Base-by-base conservation (phyloP, 768 basidiomycete species). In the Pisolithus marmoratus region DNA sequence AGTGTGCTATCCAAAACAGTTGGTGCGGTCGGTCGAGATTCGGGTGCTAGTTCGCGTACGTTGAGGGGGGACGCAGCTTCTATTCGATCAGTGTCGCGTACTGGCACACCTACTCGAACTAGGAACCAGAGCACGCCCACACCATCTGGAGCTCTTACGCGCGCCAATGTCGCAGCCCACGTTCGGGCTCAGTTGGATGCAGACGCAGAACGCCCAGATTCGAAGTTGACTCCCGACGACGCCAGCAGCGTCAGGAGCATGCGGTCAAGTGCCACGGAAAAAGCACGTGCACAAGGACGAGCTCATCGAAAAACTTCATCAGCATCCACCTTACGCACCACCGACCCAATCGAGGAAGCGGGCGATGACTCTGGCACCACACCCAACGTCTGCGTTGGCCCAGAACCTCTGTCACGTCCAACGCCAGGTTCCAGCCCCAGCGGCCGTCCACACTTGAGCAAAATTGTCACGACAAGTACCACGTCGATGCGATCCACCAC, bases 141-240 rank as follows among this genome's bases (percentile, higher is more conserved):
- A 58, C 64, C n/a, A 62, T 58, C 17, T 11, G 46, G 46, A 22
- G n/a, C 46, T 20, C 46, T 47, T 23, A 47, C 42, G 22, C 48
- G 26, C 31, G 52, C 44, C 46, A 48, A 56, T 60, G 12, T 72
- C 70, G 48, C 24, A 64, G 69, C 9, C 60, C 59, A 34, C 67
- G 64, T 31, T 58, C 62, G 14, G 54, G 29, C 46, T 19, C 46
- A 45, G 2, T 45, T 47, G 29, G 46, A 61, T 6, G 54, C 54
- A 17, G 55, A 60, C n/a, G 72, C 73, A 53, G 70, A 73, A 29
- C 66, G 82, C 17, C 87, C 87, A 2, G 87, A 90, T 57, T 88
- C 85, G 5, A 88, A 89, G 60, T 72, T 88, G 8, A 85, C 84
- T 2, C 85, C 85, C 19, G 46, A 47, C 3, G 73, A 70, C 36